These are phyloP conservation scores for Capsicum chinense DNA, from an alignment of 257 asterid species.

Conservation along the genomic window DNA sequence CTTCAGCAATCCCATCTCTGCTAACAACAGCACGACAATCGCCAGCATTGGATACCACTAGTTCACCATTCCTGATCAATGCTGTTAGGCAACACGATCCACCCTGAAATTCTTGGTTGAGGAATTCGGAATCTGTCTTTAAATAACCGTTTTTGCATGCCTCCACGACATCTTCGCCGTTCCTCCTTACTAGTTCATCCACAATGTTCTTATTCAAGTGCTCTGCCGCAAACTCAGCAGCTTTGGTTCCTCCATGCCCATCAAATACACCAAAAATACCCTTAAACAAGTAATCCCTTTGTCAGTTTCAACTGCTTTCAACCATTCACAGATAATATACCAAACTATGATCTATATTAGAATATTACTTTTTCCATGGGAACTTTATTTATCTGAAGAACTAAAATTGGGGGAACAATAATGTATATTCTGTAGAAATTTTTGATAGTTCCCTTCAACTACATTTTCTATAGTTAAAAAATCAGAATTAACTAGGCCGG, in stretches of 20 bases:
- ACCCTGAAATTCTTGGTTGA: constrained; percentile 59
- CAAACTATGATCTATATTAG: not conserved
- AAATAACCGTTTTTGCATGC: constrained; percentile 67
- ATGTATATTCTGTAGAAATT: too few relatives aligned
- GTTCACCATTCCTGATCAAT: constrained; percentile 52
- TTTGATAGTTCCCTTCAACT: too few relatives aligned
- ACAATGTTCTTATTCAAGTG: constrained; percentile 57
- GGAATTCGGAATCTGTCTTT: constrained; percentile 68
- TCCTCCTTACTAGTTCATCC: constrained; percentile 47
- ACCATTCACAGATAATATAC: not conserved
- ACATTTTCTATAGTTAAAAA: too few relatives aligned
- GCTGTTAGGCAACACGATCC: constrained; percentile 90
- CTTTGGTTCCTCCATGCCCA: constrained; percentile 83
- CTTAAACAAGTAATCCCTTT: constrained; percentile 35
- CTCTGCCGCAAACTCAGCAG: constrained; percentile 74
- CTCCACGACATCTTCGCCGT: constrained; percentile 38
- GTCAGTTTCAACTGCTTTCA: constrained; percentile 6
- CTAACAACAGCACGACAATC: constrained; percentile 90
- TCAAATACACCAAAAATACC: constrained; percentile 76
- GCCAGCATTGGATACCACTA: constrained; percentile 81
- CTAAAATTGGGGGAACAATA: not conserved
- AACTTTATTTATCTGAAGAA: too few relatives aligned
- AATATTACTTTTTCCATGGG: not conserved
- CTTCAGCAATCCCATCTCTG: constrained; percentile 68
- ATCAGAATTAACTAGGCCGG: too few relatives aligned